Conservation (phyloP, 805 yeast species). For the Hanseniaspora jakobsenii region DNA sequence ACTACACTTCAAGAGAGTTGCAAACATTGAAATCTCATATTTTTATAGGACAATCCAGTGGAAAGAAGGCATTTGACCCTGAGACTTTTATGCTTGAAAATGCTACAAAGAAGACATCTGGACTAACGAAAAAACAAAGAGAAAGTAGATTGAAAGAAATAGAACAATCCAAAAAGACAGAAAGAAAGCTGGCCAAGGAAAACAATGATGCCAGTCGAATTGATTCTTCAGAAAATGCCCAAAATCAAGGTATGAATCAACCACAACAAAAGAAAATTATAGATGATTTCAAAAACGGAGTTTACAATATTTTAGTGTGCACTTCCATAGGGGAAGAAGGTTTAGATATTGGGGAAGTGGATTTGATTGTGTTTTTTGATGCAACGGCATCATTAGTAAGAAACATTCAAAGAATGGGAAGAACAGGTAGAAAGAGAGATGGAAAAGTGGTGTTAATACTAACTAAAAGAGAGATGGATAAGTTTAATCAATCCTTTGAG, state of each 20-base stretch:
- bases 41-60: constrained; percentile 84
- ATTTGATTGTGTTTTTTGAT: constrained; percentile 81
- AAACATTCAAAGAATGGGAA: constrained; percentile 90
- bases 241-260: constrained; percentile 78
- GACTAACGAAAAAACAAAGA: constrained; percentile 32
- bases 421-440: constrained; percentile 91
- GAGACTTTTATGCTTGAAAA: constrained; percentile 35
- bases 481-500: constrained; percentile 73
- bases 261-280: constrained; percentile 73
- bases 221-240: constrained; percentile 60
- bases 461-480: constrained; percentile 62
- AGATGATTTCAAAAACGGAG: constrained; percentile 58
- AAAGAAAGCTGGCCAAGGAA: constrained; percentile 27
- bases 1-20: constrained; percentile 17
- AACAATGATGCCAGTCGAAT: constrained; percentile 32
- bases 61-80: constrained; percentile 57
- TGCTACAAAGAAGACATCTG: constrained; percentile 28
- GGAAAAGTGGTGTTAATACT: constrained; percentile 70
- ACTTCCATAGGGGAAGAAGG: constrained; percentile 99
- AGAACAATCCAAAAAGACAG: constrained; percentile 26
- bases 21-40: constrained; percentile 54
- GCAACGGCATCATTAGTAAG: constrained; percentile 89
- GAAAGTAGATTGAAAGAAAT: constrained; percentile 25
- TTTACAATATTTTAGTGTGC: constrained; percentile 72
- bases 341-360: constrained; percentile 95